phyloP scores from a whole-genome alignment of 2,329 filamentous ascomycete species.

The Fusarium longipes region DNA sequence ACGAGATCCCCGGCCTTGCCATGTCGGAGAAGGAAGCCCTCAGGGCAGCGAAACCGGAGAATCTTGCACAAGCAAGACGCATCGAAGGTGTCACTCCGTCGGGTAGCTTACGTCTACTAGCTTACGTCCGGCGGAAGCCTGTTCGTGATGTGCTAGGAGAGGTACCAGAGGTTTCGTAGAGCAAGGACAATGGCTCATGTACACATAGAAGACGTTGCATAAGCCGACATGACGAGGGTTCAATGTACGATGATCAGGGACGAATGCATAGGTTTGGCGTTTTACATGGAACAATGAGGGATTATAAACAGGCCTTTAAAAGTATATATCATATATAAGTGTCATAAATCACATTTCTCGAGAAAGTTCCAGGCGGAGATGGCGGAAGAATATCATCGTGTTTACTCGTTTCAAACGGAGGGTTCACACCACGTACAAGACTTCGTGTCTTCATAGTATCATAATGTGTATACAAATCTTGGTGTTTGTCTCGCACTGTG shows the following conservation, averaged over 20 bases:
- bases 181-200: background rate
- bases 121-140: constrained; percentile 62
- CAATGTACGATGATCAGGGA: constrained; percentile 4
- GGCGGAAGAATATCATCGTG: too few relatives aligned
- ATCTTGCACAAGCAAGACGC: constrained; percentile 85
- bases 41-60: constrained; percentile 79
- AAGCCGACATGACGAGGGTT: background rate
- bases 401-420: background rate
- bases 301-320: constrained; percentile 3
- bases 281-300: background rate
- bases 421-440: too few relatives aligned
- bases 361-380: background rate
- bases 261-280: constrained; percentile 21
- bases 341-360: background rate
- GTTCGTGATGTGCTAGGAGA: background rate
- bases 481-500: too few relatives aligned
- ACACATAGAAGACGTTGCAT: background rate
- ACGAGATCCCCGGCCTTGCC: constrained; percentile 77
- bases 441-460: too few relatives aligned
- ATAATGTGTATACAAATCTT: too few relatives aligned
- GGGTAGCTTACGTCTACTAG: constrained; percentile 70
- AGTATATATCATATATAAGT: constrained; percentile 6
- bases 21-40: constrained; percentile 81
- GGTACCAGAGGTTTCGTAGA: constrained; percentile 5
- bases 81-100: constrained; percentile 82